phyloP scores from a whole-genome alignment of 768 basidiomycete species.

The Pulveroboletus sp. region DNA sequence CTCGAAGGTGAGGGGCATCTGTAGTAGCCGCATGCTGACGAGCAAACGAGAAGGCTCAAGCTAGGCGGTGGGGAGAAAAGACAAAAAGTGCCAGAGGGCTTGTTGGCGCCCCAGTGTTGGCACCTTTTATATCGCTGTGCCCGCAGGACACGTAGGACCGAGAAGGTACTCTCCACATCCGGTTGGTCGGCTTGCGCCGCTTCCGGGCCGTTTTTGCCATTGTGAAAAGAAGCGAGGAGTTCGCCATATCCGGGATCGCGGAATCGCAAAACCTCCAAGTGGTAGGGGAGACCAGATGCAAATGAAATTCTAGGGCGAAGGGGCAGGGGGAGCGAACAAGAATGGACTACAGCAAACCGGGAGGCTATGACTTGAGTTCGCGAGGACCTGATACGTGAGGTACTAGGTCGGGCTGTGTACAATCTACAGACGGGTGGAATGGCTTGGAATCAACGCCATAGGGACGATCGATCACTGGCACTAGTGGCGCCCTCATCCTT shows the following conservation, averaged over 20 bases:
- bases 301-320: conserved; percentile 7
- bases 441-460: conserved; percentile 6
- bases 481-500: too few relatives aligned
- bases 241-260: conserved; percentile 28
- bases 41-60: conserved; percentile 12
- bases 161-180: conserved; percentile 20
- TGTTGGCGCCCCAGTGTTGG: background rate
- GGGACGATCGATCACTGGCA: background rate
- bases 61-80: background rate
- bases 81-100: background rate
- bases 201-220: conserved; percentile 20
- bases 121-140: conserved; percentile 20
- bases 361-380: background rate
- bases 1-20: conserved; percentile 58
- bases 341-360: conserved; percentile 4
- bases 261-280: conserved; percentile 23
- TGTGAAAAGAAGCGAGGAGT: conserved; percentile 24
- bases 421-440: background rate
- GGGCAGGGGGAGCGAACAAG: background rate
- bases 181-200: conserved; percentile 22
- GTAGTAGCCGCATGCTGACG: conserved; percentile 15
- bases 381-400: conserved; percentile 6
- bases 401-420: conserved; percentile 9
- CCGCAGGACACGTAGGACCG: conserved; percentile 21
- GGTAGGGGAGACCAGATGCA: background rate